Evolutionary conservation across 2,329 filamentous ascomycete genomes (phyloP), one percentile per base, ranked within the genome.

Genomic region (Byssothecium circinans): DNA sequence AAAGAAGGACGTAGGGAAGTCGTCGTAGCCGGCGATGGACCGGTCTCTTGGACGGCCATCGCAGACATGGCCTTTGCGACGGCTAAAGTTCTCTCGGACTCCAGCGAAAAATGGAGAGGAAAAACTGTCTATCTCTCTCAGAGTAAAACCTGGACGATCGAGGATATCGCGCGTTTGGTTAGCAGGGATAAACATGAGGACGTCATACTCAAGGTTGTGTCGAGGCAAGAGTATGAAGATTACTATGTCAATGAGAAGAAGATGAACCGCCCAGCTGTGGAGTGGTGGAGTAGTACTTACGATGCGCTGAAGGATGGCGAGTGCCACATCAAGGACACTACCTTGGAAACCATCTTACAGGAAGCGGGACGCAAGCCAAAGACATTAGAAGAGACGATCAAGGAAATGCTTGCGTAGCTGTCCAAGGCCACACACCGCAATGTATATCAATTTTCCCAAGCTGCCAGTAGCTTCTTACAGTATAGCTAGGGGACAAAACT

Each of bases 251-350:
- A 67, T 8, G 59, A 71, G 33, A 65, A 57, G 43, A 63, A 63
- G 0, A 68, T 69, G 57, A 65, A 74, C 18, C 64, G 65, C 41
- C 48, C 58, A 7, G 59, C 65, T 35, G 69, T 77, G 5, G 70
- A 71, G 54, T 77, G 75, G 75, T 78, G 75, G 75, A 70, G 67
- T 30, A 70, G 62, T 29, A 72, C 72, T 19, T 77, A 77, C 48
- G 73, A 75, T 52, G 74, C 74, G 35, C 33, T 78, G 27, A 57
- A 60, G 29, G 65, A 74, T 7, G 65, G 68, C 2, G 75, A 77
- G 47, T 76, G 74, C 42, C 62, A 65, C 39, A 74, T 75, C 40
- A 49, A 69, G 2, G 75, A 78, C 41, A 27, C 54, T 2, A 75
- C 69, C 4, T 47, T 78, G 18, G 73, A 76, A 54, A 45, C 43